Conservation (phyloP, 2,329 filamentous ascomycete genomes). For the Ilyonectria destructans region DNA sequence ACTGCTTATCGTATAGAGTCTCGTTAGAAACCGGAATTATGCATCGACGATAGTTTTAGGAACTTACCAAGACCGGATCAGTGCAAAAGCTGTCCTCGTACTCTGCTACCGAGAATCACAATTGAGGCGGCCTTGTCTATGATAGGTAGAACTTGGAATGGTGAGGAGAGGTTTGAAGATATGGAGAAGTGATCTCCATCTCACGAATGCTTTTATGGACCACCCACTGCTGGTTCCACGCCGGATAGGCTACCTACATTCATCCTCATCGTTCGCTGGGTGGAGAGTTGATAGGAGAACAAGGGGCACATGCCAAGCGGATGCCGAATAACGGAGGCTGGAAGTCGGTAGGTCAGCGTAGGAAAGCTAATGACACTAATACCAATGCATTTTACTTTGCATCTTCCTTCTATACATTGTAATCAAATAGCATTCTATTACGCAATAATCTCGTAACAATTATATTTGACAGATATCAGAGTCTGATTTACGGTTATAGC, state of each 20-base stretch:
- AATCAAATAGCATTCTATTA: too few relatives aligned
- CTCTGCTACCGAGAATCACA: constrained; percentile 31
- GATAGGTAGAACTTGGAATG: not conserved
- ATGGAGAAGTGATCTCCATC: not conserved
- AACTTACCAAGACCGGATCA: constrained; percentile 24
- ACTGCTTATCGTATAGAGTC: constrained; percentile 17
- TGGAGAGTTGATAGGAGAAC: not conserved
- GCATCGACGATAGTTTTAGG: not conserved
- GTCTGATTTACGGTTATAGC: too few relatives aligned
- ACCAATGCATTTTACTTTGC: too few relatives aligned
- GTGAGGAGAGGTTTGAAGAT: not conserved
- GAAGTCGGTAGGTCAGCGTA: not conserved
- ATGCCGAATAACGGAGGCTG: not conserved
- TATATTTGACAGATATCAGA: too few relatives aligned
- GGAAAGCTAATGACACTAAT: not conserved
- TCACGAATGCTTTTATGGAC: not conserved
- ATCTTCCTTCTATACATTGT: too few relatives aligned
- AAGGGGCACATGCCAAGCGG: not conserved
- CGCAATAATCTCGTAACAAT: too few relatives aligned
- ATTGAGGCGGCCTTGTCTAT: not conserved
- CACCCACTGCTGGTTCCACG: not conserved
- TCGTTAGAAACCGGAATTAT: not conserved
- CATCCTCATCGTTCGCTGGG: not conserved
- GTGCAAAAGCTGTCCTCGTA: constrained; percentile 33
- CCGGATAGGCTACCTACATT: not conserved